Evolutionary conservation across 148 eudicot species (phyloP).

Genomic region (Vaccinium macrocarpon): DNA sequence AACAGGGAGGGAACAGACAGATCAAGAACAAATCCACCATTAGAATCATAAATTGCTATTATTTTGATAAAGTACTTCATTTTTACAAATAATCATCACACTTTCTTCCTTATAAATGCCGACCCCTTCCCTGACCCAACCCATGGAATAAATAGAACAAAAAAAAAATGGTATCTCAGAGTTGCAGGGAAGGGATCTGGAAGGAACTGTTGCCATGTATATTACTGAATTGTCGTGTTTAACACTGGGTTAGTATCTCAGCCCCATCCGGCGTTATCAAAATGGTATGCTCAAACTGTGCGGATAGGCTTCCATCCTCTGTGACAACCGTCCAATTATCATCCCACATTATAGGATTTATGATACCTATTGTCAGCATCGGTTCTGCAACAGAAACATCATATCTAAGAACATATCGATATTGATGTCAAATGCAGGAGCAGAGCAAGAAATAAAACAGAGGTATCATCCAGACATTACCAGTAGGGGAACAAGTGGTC

Average conservation of each 20-base stretch:
- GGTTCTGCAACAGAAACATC: conserved; percentile 62
- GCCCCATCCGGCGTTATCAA: conserved; percentile 75
- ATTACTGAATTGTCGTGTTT: not conserved
- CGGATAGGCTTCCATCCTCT: conserved; percentile 88
- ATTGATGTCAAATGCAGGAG: not conserved
- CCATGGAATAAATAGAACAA: not conserved
- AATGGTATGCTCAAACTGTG: conserved; percentile 94
- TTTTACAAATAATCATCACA: not conserved
- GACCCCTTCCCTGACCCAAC: not conserved
- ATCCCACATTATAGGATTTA: conserved; percentile 80
- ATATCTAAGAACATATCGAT: not conserved
- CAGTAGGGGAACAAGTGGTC: not conserved
- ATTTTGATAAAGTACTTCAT: not conserved
- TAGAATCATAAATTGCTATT: not conserved
- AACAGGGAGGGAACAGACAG: not conserved
- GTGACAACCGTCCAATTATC: conserved; percentile 96
- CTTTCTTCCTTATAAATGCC: not conserved
- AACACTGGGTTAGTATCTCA: conserved; percentile 85
- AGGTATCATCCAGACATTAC: conserved; percentile 5
- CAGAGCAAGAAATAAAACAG: not conserved
- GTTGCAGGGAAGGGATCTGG: not conserved
- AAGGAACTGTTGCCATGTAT: conserved; percentile 1
- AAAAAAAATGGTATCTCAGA: not conserved
- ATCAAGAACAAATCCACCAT: not conserved
- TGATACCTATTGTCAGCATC: conserved; percentile 88